Evolutionary conservation across 768 basidiomycete species (phyloP).

Genomic region (Hypholoma sublateritium): DNA sequence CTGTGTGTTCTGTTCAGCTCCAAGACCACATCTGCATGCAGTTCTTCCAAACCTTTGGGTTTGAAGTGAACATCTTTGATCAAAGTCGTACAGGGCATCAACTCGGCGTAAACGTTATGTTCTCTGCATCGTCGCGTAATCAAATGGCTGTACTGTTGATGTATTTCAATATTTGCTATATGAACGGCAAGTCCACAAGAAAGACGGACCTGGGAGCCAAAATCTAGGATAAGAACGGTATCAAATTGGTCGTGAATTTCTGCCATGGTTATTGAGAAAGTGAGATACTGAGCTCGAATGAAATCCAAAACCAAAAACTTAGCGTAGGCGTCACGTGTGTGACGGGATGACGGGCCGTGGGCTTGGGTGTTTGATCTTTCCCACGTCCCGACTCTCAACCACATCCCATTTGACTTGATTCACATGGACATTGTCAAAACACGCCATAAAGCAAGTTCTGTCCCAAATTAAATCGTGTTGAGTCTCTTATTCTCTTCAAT

Average conservation of each 20-base stretch:
- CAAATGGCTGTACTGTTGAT: slow-evolving; percentile 86
- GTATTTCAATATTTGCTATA: not conserved
- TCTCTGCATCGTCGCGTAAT: slow-evolving; percentile 98
- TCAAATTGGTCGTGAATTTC: slow-evolving; percentile 96
- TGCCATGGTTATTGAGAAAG: slow-evolving; percentile 45
- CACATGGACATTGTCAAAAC: too few species aligned
- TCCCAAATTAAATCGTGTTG: too few species aligned
- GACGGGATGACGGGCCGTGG: not conserved
- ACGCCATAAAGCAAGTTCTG: too few species aligned
- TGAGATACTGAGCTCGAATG: not conserved
- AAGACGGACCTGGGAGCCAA: slow-evolving; percentile 83
- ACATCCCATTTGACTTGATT: too few species aligned
- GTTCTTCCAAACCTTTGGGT: slow-evolving; percentile 71
- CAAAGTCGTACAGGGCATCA: slow-evolving; percentile 94
- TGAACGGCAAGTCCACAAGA: not conserved
- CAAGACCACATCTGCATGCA: not conserved
- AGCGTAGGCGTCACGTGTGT: not conserved
- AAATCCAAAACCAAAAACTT: not conserved
- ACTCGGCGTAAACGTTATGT: slow-evolving; percentile 94
- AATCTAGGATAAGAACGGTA: slow-evolving; percentile 94
- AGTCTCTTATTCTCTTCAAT: too few species aligned
- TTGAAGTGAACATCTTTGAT: slow-evolving; percentile 87
- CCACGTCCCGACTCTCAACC: not conserved
- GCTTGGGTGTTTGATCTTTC: not conserved
- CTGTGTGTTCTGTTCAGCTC: slow-evolving; percentile 29